Conservation (phyloP, 805 yeast genomes). For the Saccharomycopsis vini region DNA sequence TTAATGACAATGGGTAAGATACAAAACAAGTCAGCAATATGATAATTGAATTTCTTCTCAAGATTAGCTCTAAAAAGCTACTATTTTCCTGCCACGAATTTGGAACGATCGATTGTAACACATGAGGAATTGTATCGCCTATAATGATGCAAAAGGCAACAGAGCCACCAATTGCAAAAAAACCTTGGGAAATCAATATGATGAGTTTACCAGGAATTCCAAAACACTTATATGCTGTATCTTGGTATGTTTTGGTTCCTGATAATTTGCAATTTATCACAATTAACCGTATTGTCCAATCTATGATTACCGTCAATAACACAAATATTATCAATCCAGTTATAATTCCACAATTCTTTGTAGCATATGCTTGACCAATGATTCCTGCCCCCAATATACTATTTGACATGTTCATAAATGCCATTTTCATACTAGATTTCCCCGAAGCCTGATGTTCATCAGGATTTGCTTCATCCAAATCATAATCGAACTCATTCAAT, state of each 20-base stretch:
- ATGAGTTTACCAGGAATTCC: slow-evolving; percentile 63
- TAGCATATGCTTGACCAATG: slow-evolving; percentile 88
- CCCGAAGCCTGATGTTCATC: neutral
- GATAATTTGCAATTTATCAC: slow-evolving; percentile 74
- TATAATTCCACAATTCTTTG: slow-evolving; percentile 66
- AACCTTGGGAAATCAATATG: slow-evolving; percentile 67
- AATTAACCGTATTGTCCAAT: slow-evolving; percentile 79
- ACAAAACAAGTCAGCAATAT: slow-evolving; percentile 58
- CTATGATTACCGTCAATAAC: slow-evolving; percentile 60
- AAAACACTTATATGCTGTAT: slow-evolving; percentile 69
- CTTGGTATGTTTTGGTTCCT: slow-evolving; percentile 74
- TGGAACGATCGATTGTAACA: slow-evolving; percentile 58
- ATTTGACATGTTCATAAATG: slow-evolving; percentile 96
- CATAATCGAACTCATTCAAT: slow-evolving; percentile 4
- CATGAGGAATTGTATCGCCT: slow-evolving; percentile 93
- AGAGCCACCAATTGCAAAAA: slow-evolving; percentile 91
- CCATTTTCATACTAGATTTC: slow-evolving; percentile 65
- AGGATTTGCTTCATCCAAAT: neutral
- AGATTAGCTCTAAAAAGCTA: slow-evolving; percentile 41
- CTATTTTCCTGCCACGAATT: slow-evolving; percentile 26
- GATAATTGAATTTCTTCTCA: slow-evolving; percentile 65
- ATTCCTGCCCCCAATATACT: slow-evolving; percentile 94
- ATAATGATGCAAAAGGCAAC: slow-evolving; percentile 91
- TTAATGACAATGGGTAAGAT: slow-evolving; percentile 76
- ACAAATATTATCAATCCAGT: slow-evolving; percentile 62